phyloP scores from a whole-genome alignment of 2,329 filamentous ascomycete species.

The Pseudogymnoascus sp. region DNA sequence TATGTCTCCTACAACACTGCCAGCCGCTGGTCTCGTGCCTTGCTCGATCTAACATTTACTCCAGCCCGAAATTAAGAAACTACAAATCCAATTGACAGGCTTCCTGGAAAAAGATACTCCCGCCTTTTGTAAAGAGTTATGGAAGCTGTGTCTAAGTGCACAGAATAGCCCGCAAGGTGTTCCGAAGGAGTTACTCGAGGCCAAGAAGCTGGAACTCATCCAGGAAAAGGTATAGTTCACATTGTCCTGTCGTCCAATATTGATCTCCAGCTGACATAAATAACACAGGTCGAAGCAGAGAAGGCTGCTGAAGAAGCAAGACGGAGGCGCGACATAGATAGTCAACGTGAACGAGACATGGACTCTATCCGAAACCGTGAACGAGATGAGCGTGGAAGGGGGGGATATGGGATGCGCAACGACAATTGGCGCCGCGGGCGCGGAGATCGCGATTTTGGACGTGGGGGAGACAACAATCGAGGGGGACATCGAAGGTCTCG shows the following conservation, averaged over 20 bases:
- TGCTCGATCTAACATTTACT: conserved; percentile 22
- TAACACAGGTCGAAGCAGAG: conserved; percentile 65
- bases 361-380: conserved; percentile 60
- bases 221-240: conserved; percentile 70
- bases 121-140: conserved; percentile 85
- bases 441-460: conserved; percentile 42
- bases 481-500: conserved; percentile 35
- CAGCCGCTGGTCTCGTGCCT: background rate
- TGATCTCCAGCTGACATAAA: background rate
- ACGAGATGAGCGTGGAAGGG: conserved; percentile 43
- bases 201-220: conserved; percentile 89
- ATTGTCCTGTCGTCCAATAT: background rate
- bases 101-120: conserved; percentile 91
- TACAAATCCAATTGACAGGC: conserved; percentile 90
- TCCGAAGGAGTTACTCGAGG: conserved; percentile 87
- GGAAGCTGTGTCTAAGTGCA: conserved; percentile 84
- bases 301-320: conserved; percentile 69
- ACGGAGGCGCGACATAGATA: conserved; percentile 60
- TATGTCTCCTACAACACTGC: conserved; percentile 38
- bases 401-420: conserved; percentile 40
- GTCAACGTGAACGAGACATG: conserved; percentile 62
- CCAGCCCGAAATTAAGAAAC: conserved; percentile 88
- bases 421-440: conserved; percentile 38
- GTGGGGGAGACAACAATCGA: conserved; percentile 30
- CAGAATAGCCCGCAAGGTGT: conserved; percentile 84